Evolutionary conservation across 495 filamentous ascomycete genomes (phyloP), one percentile per base, ranked within the genome.

Genomic region (Hapsidospora chrysogenum): DNA sequence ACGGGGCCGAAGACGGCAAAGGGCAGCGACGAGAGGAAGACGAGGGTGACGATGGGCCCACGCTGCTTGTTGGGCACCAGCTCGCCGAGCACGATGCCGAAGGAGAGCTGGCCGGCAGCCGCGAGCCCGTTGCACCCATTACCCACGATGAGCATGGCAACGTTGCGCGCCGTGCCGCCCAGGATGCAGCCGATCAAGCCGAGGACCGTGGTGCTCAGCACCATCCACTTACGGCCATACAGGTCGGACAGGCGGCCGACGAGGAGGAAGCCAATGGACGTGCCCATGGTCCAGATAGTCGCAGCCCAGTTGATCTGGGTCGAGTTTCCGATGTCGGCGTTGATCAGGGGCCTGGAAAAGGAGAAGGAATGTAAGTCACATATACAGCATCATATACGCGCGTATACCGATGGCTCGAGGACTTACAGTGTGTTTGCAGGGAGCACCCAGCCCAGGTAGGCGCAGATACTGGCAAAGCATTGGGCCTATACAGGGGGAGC

Each of bases 181-280:
- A 63, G 45, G 21, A 61, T 57, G 27, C 45, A 42, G 10, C 59
- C 56, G 30, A 64, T 41, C 17, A 61, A 41, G 7, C 45, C 51
- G 6, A 63, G 41, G 14, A 49, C 2, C 4, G 52, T 43, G 6
- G 50, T 49, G 8, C 44, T 45, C 31, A 65, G 54, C 29, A 61
- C 41, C 38, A 63, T 51, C 36, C 51, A 62, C 17, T 61, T 51
- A n/a, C 64, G 53, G 21, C 64, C 62, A 32, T 67, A 66, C 19
- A 66, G 57, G 41, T 69, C 63, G 14, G 51, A 52, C 6, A 66
- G 45, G n/a, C 61, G 60, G 23, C 67, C 67, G 11, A 67, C 56
- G 28, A 52, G 46, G 10, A 49, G 43, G 35, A 46, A 41, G 10
- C 40, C 43, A 7, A 46, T 31, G 5, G 36, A 25, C 15, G 20